Percentiles rank a stretch among this genome's conserved stretches.
Evolutionary conservation across 2,329 filamentous ascomycete genomes (phyloP).

Genomic region (Keithomyces neogunnii): DNA sequence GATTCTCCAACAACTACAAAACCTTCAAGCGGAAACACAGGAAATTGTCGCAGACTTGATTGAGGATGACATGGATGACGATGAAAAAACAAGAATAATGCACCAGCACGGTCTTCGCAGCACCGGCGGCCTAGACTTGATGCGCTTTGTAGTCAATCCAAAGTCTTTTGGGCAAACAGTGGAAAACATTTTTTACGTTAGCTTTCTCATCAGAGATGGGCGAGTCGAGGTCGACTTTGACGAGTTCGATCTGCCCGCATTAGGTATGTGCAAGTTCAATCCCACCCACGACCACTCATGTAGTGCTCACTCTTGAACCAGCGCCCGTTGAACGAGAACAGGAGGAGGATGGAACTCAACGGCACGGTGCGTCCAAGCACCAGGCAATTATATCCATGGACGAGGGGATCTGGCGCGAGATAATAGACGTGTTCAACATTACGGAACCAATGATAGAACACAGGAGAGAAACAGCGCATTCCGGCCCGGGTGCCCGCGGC

Average conservation of each 20-base stretch:
- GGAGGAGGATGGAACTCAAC: constrained; percentile 35
- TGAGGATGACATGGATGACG: constrained; percentile 37
- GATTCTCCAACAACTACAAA: constrained; percentile 56
- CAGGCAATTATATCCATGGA: constrained; percentile 88
- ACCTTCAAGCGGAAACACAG: constrained; percentile 38
- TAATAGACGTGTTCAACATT: constrained; percentile 71
- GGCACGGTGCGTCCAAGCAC: constrained; percentile 55
- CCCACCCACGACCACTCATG: not conserved
- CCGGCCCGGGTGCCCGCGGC: constrained; percentile 46
- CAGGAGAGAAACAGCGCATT: constrained; percentile 49
- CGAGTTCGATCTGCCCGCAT: constrained; percentile 62
- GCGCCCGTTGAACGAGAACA: constrained; percentile 32
- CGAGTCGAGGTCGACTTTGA: constrained; percentile 67
- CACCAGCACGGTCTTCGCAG: constrained; percentile 55
- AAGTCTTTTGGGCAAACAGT: constrained; percentile 87
- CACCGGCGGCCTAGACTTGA: constrained; percentile 66
- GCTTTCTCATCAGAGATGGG: constrained; percentile 86
- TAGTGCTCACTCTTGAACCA: constrained; percentile 9
- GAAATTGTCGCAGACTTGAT: constrained; percentile 33
- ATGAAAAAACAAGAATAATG: constrained; percentile 46
- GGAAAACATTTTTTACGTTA: constrained; percentile 95
- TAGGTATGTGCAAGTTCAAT: constrained; percentile 52
- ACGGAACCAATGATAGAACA: constrained; percentile 78
- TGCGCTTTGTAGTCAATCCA: constrained; percentile 87
- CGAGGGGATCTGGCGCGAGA: constrained; percentile 70